Conservation (phyloP, 2,329 filamentous ascomycete genomes). For the Xylariaceae sp. region DNA sequence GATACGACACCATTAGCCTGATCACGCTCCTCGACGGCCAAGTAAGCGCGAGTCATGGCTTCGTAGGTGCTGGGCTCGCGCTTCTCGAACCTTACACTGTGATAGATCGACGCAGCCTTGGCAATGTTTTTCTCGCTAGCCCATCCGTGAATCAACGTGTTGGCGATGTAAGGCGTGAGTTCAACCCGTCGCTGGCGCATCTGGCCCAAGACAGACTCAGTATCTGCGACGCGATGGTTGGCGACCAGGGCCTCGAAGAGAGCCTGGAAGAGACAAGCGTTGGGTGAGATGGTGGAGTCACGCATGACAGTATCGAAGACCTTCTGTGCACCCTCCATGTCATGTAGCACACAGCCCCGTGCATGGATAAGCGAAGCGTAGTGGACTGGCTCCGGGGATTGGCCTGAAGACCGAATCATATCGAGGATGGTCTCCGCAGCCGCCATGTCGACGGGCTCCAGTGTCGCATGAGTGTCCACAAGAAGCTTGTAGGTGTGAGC, state of each 20-base stretch:
- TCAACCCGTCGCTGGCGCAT: slow-evolving; percentile 74
- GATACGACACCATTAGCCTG: slow-evolving; percentile 74
- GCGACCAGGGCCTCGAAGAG: slow-evolving; percentile 97
- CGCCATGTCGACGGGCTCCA: slow-evolving; percentile 84
- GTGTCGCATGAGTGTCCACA: slow-evolving; percentile 89
- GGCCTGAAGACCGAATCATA: slow-evolving; percentile 69
- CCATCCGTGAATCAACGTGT: slow-evolving; percentile 97
- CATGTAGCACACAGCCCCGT: slow-evolving; percentile 88
- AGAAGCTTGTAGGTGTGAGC: slow-evolving; percentile 97
- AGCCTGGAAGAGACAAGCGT: slow-evolving; percentile 89
- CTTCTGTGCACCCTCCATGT: slow-evolving; percentile 76
- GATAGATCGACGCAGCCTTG: slow-evolving; percentile 76
- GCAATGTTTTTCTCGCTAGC: slow-evolving; percentile 75
- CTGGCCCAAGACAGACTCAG: slow-evolving; percentile 66
- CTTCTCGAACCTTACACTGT: slow-evolving; percentile 69
- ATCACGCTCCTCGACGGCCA: slow-evolving; percentile 76
- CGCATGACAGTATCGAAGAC: slow-evolving; percentile 79
- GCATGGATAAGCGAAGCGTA: slow-evolving; percentile 95
- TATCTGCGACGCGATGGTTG: slow-evolving; percentile 78
- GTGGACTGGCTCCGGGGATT: slow-evolving; percentile 84
- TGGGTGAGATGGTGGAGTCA: slow-evolving; percentile 63
- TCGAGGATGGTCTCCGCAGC: slow-evolving; percentile 82
- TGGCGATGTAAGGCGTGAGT: slow-evolving; percentile 96
- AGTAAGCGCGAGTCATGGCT: slow-evolving; percentile 92
- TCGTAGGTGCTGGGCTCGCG: slow-evolving; percentile 98